Base-by-base conservation (phyloP, 2,329 filamentous ascomycete genomes). In the Fusarium piperis region DNA sequence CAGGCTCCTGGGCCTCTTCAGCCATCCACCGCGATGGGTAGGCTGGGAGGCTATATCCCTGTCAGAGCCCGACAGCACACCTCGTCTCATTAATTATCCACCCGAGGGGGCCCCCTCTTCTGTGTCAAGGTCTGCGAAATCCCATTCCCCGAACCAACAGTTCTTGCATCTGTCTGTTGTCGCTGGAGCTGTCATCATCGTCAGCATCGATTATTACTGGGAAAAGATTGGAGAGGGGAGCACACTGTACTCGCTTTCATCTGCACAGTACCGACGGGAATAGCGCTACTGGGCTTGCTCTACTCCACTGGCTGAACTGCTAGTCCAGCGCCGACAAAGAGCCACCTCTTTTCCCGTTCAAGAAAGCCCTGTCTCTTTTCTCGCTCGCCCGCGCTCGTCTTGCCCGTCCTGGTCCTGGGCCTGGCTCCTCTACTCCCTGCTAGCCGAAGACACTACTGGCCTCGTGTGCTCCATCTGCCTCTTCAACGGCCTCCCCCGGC, bases 401-500 rank as follows among this genome's bases (percentile, higher is more conserved):
- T 44, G 39, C 39, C 39, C 39, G 39, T 44, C 39, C 39, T 44
- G 39, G 39, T 64, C 53, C 56, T 65, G 52, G 64, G 33, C 48
- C 65, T 30, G 55, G 57, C 13, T 64, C 38, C 38, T 62, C 32
- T 64, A 35, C 44, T 55, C 69, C 69, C 53, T 71, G 68, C 44
- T 72, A 70, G 69, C 69, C 48, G 60, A 56, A 68, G 55, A 56
- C 68, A 65, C 68, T 71, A 64, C 53, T 64, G 56, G 60, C 52
- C 67, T 68, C 46, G 68, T 59, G 56, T 51, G 59, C 61, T 60
- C 52, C 39, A 44, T 66, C 61, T 72, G 56, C 72, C 68, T 76
- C 72, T 76, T 76, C 74, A 74, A 76, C 72, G 73, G 70, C 72
- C 64, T 76, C 67, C 74, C 74, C 74, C 67, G 64, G 67, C 70